Evolutionary conservation across 2,329 filamentous ascomycete genomes (phyloP).

Genomic region (Aspergillus candidus): DNA sequence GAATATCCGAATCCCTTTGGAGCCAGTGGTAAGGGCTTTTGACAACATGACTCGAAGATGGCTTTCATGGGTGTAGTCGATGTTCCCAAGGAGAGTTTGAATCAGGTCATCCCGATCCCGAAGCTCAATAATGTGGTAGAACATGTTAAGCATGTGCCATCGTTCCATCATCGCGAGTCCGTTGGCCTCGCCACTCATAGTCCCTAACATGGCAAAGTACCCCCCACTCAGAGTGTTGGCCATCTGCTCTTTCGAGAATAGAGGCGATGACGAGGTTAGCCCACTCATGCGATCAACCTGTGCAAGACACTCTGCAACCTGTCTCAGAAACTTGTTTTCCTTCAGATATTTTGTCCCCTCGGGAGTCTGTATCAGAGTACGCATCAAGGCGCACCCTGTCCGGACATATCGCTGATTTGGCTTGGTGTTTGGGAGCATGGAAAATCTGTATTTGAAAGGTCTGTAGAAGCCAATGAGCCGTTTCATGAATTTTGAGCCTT

Average conservation of each 20-base stretch:
- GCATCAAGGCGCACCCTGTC: slow-evolving; percentile 81
- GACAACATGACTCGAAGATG: slow-evolving; percentile 89
- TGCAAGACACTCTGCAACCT: slow-evolving; percentile 91
- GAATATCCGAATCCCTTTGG: slow-evolving; percentile 84
- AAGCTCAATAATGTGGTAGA: slow-evolving; percentile 94
- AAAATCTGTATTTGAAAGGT: slow-evolving; percentile 94
- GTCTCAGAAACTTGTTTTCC: slow-evolving; percentile 87
- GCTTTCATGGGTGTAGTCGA: slow-evolving; percentile 83
- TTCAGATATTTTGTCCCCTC: slow-evolving; percentile 81
- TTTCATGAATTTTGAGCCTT: slow-evolving; percentile 94
- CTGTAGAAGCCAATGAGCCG: slow-evolving; percentile 89
- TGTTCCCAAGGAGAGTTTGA: slow-evolving; percentile 77
- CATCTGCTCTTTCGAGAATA: slow-evolving; percentile 82
- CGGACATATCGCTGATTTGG: slow-evolving; percentile 91
- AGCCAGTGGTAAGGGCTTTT: slow-evolving; percentile 85
- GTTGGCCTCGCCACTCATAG: slow-evolving; percentile 72
- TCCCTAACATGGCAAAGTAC: slow-evolving; percentile 89
- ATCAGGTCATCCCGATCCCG: slow-evolving; percentile 88
- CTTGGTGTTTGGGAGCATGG: slow-evolving; percentile 81
- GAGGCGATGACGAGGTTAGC: slow-evolving; percentile 65
- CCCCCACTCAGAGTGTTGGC: slow-evolving; percentile 82
- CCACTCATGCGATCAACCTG: slow-evolving; percentile 81
- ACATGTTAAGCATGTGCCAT: slow-evolving; percentile 99
- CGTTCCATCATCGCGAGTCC: slow-evolving; percentile 86
- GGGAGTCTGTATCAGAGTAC: slow-evolving; percentile 74